Percentiles rank a stretch among this genome's conserved stretches.
phyloP scores from a whole-genome alignment of 2,329 filamentous ascomycete species.

The Mycosphaerella arachidis region DNA sequence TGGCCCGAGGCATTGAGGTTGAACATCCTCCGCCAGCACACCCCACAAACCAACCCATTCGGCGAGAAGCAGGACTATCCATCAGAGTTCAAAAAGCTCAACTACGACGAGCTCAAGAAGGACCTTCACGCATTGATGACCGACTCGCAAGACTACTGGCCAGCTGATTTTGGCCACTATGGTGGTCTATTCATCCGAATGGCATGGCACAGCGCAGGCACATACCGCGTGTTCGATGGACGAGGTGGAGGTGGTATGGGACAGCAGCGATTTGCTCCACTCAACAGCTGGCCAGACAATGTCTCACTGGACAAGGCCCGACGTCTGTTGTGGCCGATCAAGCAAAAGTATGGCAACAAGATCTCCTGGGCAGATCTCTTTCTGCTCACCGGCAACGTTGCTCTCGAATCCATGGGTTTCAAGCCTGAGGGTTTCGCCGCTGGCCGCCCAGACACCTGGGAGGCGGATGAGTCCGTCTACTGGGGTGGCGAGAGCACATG shows the following conservation, averaged over 20 bases:
- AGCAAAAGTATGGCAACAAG: slow-evolving; percentile 79
- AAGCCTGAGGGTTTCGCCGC: slow-evolving; percentile 69
- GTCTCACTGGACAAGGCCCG: slow-evolving; percentile 75
- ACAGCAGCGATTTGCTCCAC: slow-evolving; percentile 74
- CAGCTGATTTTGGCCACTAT: slow-evolving; percentile 76
- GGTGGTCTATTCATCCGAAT: slow-evolving; percentile 75
- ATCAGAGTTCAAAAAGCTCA: slow-evolving; percentile 65
- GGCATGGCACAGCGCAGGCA: slow-evolving; percentile 77
- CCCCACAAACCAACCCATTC: slow-evolving; percentile 58
- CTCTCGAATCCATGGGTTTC: slow-evolving; percentile 71
- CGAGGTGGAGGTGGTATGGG: slow-evolving; percentile 67
- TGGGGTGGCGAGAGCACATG: slow-evolving; percentile 73
- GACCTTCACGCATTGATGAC: slow-evolving; percentile 69
- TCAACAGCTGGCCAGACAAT: slow-evolving; percentile 81
- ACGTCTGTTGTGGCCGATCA: slow-evolving; percentile 73
- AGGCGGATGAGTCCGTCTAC: slow-evolving; percentile 71
- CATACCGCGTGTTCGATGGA: slow-evolving; percentile 70
- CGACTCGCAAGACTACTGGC: slow-evolving; percentile 76
- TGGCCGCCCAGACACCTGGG: slow-evolving; percentile 68
- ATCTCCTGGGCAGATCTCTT: slow-evolving; percentile 75
- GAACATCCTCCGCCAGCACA: slow-evolving; percentile 70
- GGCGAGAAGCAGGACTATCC: slow-evolving; percentile 65
- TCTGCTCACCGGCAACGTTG: slow-evolving; percentile 69
- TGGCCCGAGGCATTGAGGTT: slow-evolving; percentile 67
- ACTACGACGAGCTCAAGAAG: slow-evolving; percentile 69